Base-by-base conservation (phyloP, 768 basidiomycete species). In the Auricularia sp. region DNA sequence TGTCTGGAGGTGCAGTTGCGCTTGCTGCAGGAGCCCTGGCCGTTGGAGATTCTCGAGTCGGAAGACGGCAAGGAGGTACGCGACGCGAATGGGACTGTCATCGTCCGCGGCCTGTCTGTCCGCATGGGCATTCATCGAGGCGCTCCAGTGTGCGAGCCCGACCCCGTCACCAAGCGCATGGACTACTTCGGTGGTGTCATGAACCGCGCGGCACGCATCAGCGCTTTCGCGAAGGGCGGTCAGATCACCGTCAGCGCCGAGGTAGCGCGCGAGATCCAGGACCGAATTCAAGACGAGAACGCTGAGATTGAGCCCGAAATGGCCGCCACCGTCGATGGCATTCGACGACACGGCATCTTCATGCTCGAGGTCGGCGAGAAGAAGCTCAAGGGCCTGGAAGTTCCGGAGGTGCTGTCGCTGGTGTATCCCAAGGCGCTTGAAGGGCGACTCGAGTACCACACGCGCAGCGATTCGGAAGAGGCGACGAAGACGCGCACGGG, bases 51-150 rank as follows among this genome's bases (percentile, higher is more conserved):
- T 64, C 77, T 98, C 59, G 93, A 96, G 71, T 90, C 88, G 63
- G 88, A 92, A 47, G 97, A 98, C 70, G 96, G 96, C 11, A 87
- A 87, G 69, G 85, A 88, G 67, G 81, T 93, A 3, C 77, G 77
- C 70, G 92, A 94, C 70, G 71, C 80, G 0, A 68, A 86, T 10
- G 88, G 87, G 3, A 81, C 77, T 51, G 72, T 93, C 63, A 81
- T 98, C 63, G 87, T 90, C 44, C 84, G 94, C 4, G 97, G 97
- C 5, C 76, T 99, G 18, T 93, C 93, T 21, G 91, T 98, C 3
- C 86, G 97, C 39, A 98, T 99, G 95, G 96, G 97, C 47, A 89
- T 99, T 51, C 97, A 99, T 73, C 93, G 90, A 69, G 97, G 97
- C 16, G 74, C 75, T 23, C 97, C 97, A 0, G 82, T 91, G 35